Base-by-base conservation (phyloP, 1,284 basidiomycete genomes). In the Leccinum brunneo-olivaceum region DNA sequence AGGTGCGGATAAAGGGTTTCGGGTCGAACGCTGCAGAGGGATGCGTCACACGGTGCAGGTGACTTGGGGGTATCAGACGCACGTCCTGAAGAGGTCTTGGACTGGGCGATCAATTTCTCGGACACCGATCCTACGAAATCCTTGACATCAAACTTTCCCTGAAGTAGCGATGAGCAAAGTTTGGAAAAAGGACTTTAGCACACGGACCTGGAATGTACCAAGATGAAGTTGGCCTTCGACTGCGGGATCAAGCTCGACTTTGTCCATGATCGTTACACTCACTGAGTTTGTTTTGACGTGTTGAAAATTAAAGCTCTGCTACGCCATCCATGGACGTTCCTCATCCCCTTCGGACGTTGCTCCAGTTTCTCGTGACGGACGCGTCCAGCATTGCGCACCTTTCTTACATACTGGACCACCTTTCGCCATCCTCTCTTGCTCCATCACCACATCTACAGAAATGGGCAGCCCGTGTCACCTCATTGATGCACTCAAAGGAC, bases 91-190 rank as follows among this genome's bases (percentile, higher is more conserved):
- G 82, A 79, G 18, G 75, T 76, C 61, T 90, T 90, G 34, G 90
- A 93, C 52, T 87, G 79, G 15, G 80, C 66, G 44, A 96, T 93
- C 40, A 92, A 73, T 62, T 80, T 88, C 66, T 95, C 91, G 14
- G 89, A 92, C 41, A 93, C 73, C 7, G 79, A 76, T 18, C 83
- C 81, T 40, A 98, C 76, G 55, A 96, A 94, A 51, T 95, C 91
- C 52, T 90, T 89, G 41, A 90, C 83, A 60, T 92, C 86, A 65
- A 96, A 97, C 65, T 90, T 87, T 50, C 85, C 85, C 87, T 92
- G 55, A 25, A 43, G 25, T 20, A 32, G 38, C 90, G 8, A 34
- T 53, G 23, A 50, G 53, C 20, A 12, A 21, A 18, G 18, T 16
- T 6, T 14, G 8, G 12, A 33, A 30, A 16, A 16, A 37, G 18